Evolutionary conservation across 164 flowering plant genomes (phyloP), one percentile per base, ranked within the genome.

Genomic region (Akebia trifoliata): DNA sequence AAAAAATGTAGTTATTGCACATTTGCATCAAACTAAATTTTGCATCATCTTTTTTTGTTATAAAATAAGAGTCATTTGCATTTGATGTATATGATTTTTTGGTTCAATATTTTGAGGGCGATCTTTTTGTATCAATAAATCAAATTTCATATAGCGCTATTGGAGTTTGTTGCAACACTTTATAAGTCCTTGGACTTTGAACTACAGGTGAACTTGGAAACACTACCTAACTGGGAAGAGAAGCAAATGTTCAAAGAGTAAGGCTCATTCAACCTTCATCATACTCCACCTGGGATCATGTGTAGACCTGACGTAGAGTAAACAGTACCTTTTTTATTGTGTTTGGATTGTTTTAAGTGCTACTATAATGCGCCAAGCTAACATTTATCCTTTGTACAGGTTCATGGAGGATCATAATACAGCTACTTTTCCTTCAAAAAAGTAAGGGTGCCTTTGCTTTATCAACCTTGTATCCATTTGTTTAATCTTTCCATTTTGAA

Each of bases 381-480:
- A 26, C 6, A 15, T 1, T 43, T 49, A 8, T 53, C 8, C 6
- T 0, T 58, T 40, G 56, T 59, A 22, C 96, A 94, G 99, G 58
- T 94, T 86, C 71, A 94, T 94, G 99, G 99, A 94, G 80, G 99
- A 94, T 65, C 93, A 94, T 68, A 94, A 90, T 54, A 94, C 99
- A 54, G 95, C 95, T 52, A 94, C 99, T 0, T 90, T 94, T 69
- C 92, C 95, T 61, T 90, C 96, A 20, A 94, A 90, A 80, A 94
- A 94, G 99, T 94, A 73, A 83, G 89, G 21, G 11, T n/a, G n/a
- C n/a, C 32, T 15, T 17, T 44, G 20, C 40, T 10, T 11, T 42
- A 32, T 31, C 54, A 25, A 30, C 4, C 20, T 9, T 37, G 3
- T 47, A n/a, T 29, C 21, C 17, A 12, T 61, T 43, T 34, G 37